Conservation (phyloP, 768 basidiomycete species). For the Gymnopilus junonius region DNA sequence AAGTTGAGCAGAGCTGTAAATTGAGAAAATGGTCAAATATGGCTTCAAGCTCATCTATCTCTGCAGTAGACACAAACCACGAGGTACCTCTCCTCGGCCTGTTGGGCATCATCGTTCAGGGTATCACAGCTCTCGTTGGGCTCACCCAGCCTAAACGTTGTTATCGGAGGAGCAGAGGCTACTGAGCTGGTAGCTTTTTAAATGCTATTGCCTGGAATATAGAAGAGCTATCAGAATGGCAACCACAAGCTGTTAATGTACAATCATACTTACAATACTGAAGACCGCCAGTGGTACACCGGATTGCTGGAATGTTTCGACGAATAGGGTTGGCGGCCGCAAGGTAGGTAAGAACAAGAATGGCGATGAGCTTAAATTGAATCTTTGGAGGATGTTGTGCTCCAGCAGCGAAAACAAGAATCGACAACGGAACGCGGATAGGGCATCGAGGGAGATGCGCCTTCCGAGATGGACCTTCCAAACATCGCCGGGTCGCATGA, state of each 20-base stretch:
- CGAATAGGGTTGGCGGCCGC: constrained; percentile 15
- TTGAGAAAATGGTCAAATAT: background rate
- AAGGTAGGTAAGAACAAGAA: constrained; percentile 15
- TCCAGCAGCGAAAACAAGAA: too few species aligned
- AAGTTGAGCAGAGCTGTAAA: constrained; percentile 19
- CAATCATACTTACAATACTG: constrained; percentile 27
- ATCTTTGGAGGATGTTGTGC: too few species aligned
- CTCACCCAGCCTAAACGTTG: constrained; percentile 21
- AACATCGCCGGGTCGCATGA: constrained; percentile 34
- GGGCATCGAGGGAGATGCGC: constrained; percentile 5
- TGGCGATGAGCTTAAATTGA: constrained; percentile 10
- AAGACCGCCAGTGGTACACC: constrained; percentile 28
- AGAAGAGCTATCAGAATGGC: background rate
- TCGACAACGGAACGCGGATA: too few species aligned
- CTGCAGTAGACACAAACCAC: constrained; percentile 16
- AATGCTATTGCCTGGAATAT: constrained; percentile 20
- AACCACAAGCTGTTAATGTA: background rate
- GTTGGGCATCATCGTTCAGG: too few species aligned
- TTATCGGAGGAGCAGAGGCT: constrained; percentile 13
- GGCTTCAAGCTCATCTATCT: too few species aligned
- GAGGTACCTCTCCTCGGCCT: constrained; percentile 14
- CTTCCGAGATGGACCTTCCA: constrained; percentile 30
- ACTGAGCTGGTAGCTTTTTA: constrained; percentile 3
- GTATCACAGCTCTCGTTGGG: constrained; percentile 19
- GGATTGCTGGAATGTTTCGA: background rate